Percentiles rank a stretch among this genome's conserved stretches.
These are phyloP conservation scores for Blepharisma stoltei DNA, from an alignment of 73 alveolate genomes.

Conservation along the genomic window DNA sequence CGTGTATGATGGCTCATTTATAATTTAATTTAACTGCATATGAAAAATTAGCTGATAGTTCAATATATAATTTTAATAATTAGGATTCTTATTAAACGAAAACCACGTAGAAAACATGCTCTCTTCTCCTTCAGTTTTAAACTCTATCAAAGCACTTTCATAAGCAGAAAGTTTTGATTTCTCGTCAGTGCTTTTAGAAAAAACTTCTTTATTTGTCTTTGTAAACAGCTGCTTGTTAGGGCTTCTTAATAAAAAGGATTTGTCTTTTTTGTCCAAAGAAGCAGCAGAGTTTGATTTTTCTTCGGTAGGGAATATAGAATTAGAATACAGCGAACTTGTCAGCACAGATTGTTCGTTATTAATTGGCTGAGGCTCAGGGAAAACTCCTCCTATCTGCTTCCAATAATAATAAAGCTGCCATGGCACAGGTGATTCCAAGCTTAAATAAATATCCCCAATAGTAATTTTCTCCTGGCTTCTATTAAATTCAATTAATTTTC, in stretches of 20 bases:
- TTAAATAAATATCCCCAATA: constrained; percentile 25
- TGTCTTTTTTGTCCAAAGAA: not conserved
- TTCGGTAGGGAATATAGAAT: not conserved
- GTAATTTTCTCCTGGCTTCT: constrained; percentile 16
- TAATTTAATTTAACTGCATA: no score
- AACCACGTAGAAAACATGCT: constrained; percentile 19
- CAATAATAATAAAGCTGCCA: constrained; percentile 17
- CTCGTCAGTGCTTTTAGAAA: constrained; percentile 11
- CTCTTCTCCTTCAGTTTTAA: not conserved
- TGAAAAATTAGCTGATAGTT: no score
- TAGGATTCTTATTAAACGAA: constrained; percentile 13
- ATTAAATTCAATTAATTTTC: constrained; percentile 14
- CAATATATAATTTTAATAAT: not conserved
- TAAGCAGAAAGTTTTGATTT: no score
- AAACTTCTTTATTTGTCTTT: not conserved
- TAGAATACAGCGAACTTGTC: not conserved
- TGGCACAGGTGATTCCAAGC: constrained; percentile 20
- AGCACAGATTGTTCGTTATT: not conserved
- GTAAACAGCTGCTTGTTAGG: not conserved
- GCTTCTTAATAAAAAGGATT: not conserved
- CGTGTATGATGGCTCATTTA: no score
- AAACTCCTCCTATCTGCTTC: constrained; percentile 13
- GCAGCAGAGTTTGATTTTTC: constrained; percentile 20
- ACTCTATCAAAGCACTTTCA: not conserved
- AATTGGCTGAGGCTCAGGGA: not conserved